Evolutionary conservation across 1,284 basidiomycete species (phyloP), one percentile per base, ranked within the genome.

Genomic region (Cryptococcus amylolentus): DNA sequence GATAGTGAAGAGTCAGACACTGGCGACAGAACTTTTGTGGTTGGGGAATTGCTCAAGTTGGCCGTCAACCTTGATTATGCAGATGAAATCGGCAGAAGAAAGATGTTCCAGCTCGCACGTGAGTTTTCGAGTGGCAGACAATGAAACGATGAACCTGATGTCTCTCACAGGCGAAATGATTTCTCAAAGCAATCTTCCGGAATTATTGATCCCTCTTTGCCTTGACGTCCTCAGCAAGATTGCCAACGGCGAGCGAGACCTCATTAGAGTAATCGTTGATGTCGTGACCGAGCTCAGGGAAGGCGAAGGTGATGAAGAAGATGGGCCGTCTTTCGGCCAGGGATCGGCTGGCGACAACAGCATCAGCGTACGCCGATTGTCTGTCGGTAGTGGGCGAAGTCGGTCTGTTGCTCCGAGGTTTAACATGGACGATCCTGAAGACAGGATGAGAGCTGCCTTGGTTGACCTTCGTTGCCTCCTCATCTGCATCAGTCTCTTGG

Each of bases 191-290:
- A 79, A 83, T 13, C 81, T 98, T 0, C 93, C 94, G 0, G 85
- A 88, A 40, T 78, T 81, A 3, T 81, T 98, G 38, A 86, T 97
- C 47, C 84, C 89, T 7, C 82, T 81, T 9, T 92, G 89, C 72
- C 80, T 97, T 46, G 95, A 98, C 69, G 86, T 98, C 10, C 79
- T 98, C 47, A 84, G 87, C 62, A 87, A 86, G 67, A 87, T 97
- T 38, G 86, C 88, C 35, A 84, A 88, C 4, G 88, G 84, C 35
- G 94, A 98, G 77, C 82, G 87, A 12, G 95, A 98, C 71, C 83
- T 98, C 49, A 92, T 98, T 71, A 86, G 91, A 2, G 85, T 98
- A 31, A 86, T 97, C 3, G 94, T 98, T 23, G 95, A 98, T 68
- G 86, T 96, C 23, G 87, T 97, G 3, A 88, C 93, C 52, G 89